Conservation (phyloP, 345 rosid species). For the Salix viminalis region DNA sequence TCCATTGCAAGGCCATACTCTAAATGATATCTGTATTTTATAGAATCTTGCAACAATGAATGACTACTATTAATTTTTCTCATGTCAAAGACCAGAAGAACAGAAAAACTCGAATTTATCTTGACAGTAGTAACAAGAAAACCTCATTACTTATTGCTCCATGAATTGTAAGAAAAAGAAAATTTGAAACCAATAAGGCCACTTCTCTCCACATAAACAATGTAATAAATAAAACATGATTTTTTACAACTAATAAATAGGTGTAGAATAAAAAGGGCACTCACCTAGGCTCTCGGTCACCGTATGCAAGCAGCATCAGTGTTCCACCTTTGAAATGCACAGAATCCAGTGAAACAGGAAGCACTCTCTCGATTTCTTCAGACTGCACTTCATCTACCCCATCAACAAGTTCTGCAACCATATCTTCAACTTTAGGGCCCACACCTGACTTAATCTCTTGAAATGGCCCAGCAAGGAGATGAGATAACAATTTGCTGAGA, state of each 20-base stretch:
- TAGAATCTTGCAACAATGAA: no score
- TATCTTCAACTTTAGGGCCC: slow-evolving; percentile 50
- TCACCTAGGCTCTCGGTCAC: slow-evolving; percentile 90
- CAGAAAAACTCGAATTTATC: no score
- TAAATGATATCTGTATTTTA: no score
- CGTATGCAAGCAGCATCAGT: slow-evolving; percentile 74
- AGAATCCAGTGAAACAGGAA: slow-evolving; percentile 84
- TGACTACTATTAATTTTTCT: no score
- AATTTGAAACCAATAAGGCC: background rate
- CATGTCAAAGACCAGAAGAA: no score
- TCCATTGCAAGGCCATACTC: no score
- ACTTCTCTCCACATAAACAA: background rate
- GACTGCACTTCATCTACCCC: slow-evolving; percentile 47
- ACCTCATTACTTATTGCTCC: no score
- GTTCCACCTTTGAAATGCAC: slow-evolving; percentile 86
- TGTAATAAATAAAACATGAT: background rate
- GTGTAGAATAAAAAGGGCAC: slow-evolving; percentile 8
- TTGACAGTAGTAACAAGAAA: no score
- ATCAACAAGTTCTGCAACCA: slow-evolving; percentile 56
- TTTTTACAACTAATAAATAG: background rate
- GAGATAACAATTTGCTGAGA: slow-evolving; percentile 29
- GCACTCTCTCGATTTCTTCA: slow-evolving; percentile 56
- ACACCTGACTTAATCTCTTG: slow-evolving; percentile 42
- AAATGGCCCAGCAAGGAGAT: slow-evolving; percentile 35
- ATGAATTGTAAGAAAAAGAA: no score